These are phyloP conservation scores for Rhipidocladum racemiflorum DNA, from an alignment of 176 grass and related monocot species.

Conservation along the genomic window DNA sequence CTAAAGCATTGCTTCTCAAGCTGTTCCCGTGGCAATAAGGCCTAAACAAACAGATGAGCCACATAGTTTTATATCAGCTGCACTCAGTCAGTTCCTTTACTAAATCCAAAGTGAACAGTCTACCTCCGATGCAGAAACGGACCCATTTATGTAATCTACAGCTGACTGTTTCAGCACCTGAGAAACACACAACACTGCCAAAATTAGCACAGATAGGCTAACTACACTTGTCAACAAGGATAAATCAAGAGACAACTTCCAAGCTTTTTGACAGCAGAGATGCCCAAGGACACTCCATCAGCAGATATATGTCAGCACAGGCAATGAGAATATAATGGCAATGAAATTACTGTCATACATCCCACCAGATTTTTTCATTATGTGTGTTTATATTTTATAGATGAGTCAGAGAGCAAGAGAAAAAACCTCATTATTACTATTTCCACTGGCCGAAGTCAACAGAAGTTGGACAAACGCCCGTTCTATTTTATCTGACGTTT, in stretches of 20 bases:
- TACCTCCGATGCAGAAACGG: conserved; percentile 66
- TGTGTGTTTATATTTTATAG: not conserved
- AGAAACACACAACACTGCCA: conserved; percentile 10
- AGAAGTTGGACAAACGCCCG: conserved; percentile 75
- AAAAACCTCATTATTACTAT: conserved; percentile 69
- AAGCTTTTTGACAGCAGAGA: not conserved
- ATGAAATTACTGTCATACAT: not conserved
- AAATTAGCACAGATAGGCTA: conserved; percentile 25
- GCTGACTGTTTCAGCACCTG: conserved; percentile 84
- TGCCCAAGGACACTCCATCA: not conserved
- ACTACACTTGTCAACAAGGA: not conserved
- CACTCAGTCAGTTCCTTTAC: conserved; percentile 27
- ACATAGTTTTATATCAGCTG: conserved; percentile 16
- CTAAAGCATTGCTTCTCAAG: conserved; percentile 66
- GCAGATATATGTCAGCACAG: not conserved
- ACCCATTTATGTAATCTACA: conserved; percentile 73
- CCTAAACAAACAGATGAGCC: conserved; percentile 49
- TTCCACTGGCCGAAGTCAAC: conserved; percentile 49
- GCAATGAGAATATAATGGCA: not conserved
- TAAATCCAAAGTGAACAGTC: conserved; percentile 14
- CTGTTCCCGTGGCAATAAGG: conserved; percentile 68
- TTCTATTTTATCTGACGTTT: conserved; percentile 70
- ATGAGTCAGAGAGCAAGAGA: conserved; percentile 24
- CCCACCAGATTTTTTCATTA: not conserved
- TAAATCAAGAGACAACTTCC: conserved; percentile 15